A percentile compares a stretch with the other conserved stretches of the same genome.
Evolutionary conservation across 1,284 basidiomycete species (phyloP).

Genomic region (Porodaedalea pini): DNA sequence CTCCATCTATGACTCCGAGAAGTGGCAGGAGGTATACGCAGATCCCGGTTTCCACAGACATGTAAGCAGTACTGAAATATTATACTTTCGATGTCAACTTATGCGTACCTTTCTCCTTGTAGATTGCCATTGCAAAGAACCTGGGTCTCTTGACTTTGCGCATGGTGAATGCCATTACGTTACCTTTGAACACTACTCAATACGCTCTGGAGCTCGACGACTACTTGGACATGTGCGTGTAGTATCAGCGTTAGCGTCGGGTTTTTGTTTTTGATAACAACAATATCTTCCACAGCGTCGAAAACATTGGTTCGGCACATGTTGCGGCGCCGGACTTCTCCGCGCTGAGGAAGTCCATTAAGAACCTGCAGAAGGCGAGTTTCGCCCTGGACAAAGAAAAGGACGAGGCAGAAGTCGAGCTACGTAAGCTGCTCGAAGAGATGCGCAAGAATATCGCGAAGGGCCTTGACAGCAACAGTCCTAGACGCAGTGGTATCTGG

Average conservation of each 20-base stretch:
- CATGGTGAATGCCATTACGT: constrained; percentile 53
- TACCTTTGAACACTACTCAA: constrained; percentile 77
- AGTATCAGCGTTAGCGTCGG: neutral
- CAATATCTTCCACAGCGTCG: constrained; percentile 30
- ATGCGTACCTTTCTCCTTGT: constrained; percentile 8
- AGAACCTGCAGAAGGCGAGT: constrained; percentile 49
- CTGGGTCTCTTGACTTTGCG: constrained; percentile 62
- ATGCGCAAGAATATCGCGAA: constrained; percentile 30
- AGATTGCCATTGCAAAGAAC: constrained; percentile 62
- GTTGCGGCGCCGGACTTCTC: constrained; percentile 22
- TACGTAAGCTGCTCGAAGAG: constrained; percentile 34
- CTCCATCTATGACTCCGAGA: constrained; percentile 77
- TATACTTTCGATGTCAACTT: neutral
- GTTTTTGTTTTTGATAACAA: neutral
- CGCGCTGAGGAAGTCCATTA: constrained; percentile 46
- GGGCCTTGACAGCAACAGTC: constrained; percentile 8
- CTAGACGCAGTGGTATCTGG: neutral
- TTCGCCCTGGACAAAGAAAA: constrained; percentile 53
- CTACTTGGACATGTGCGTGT: constrained; percentile 47
- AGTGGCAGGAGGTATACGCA: constrained; percentile 72
- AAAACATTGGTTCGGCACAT: constrained; percentile 26
- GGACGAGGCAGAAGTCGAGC: constrained; percentile 33
- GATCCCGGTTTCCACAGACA: constrained; percentile 78
- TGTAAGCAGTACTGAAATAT: constrained; percentile 33
- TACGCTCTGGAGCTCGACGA: constrained; percentile 52